Base-by-base conservation (phyloP, 1,139 yeast genomes). In the Yamadazyma epiphylla region DNA sequence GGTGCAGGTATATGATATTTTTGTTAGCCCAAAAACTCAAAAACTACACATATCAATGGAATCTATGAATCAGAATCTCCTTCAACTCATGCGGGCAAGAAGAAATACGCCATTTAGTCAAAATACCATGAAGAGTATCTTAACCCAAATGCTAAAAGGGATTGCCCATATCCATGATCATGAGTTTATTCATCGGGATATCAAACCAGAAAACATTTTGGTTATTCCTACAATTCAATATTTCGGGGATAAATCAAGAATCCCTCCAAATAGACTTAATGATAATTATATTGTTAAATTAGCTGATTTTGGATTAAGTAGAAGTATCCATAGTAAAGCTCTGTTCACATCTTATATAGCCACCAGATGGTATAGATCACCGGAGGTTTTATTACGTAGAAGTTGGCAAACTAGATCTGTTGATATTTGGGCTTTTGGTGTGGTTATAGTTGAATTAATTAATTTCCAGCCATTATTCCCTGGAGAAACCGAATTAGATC, bases 351-450 rank as follows among this genome's bases (percentile, higher is more conserved):
- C 84, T 1, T 91, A 91, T 48, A 94, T 91, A 5, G 84, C 96
- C 0, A 91, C 97, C 0, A 72, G 98, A 46, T 91, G 97, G 97
- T 91, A 91, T 53, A 68, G 98, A 38, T 80, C 96, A 0, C 98
- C 98, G 0, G 98, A 91, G 55, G 82, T 91, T 26, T 64, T 91
- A 26, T 64, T 91, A 35, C 70, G 91, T 39, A 74, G 75, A 40
- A 70, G 70, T 6, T 59, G 58, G 44, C 87, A 91, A 53, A 76
- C 91, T 0, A 71, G 65, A 30, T 88, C 95, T 0, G 76, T 87
- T 25, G 98, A 91, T 61, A 74, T 89, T 24, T 91, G 97, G 97
- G 95, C 97, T 0, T 84, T 87, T 60, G 96, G 95, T 1, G 71
- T 82, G 17, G 86, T 91, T 28, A 89, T 91, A 0, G 77, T 77